Percentiles rank a stretch among this genome's conserved stretches.
Conservation (phyloP, 257 asterid species). For the Lantana camara region DNA sequence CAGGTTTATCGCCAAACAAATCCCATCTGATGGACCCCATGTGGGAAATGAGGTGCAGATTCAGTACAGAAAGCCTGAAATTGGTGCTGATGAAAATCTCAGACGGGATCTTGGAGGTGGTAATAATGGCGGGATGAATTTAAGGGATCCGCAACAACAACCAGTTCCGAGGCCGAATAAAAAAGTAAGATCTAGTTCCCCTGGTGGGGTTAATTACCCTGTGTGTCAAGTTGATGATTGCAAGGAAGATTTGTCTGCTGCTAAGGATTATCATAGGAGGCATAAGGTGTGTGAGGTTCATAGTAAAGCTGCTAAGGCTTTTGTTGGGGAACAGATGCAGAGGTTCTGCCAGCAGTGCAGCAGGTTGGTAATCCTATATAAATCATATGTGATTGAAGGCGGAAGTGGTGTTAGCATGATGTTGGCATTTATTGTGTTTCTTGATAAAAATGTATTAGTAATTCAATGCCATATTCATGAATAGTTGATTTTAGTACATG, state of each 20-base stretch:
- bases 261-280: slow-evolving; percentile 88
- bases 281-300: slow-evolving; percentile 94
- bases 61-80: slow-evolving; percentile 12
- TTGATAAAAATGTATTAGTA: background rate
- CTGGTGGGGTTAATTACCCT: slow-evolving; percentile 59
- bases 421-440: background rate
- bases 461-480: background rate
- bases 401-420: background rate
- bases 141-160: slow-evolving; percentile 44
- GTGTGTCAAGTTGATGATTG: slow-evolving; percentile 90
- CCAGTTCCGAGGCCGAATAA: slow-evolving; percentile 59
- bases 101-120: slow-evolving; percentile 49
- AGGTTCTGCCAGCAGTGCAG: slow-evolving; percentile 66
- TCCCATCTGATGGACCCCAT: too few relatives aligned
- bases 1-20: too few relatives aligned
- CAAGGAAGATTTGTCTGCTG: slow-evolving; percentile 66
- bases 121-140: slow-evolving; percentile 26
- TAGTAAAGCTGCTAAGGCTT: slow-evolving; percentile 73
- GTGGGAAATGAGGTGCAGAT: too few relatives aligned
- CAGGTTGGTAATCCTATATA: slow-evolving; percentile 38
- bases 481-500: background rate
- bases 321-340: slow-evolving; percentile 66
- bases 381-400: background rate
- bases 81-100: slow-evolving; percentile 38
- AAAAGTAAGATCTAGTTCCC: slow-evolving; percentile 76